These are phyloP conservation scores for Erythrobasidium hasegawianum DNA, from an alignment of 1,284 basidiomycete species.

Conservation along the genomic window DNA sequence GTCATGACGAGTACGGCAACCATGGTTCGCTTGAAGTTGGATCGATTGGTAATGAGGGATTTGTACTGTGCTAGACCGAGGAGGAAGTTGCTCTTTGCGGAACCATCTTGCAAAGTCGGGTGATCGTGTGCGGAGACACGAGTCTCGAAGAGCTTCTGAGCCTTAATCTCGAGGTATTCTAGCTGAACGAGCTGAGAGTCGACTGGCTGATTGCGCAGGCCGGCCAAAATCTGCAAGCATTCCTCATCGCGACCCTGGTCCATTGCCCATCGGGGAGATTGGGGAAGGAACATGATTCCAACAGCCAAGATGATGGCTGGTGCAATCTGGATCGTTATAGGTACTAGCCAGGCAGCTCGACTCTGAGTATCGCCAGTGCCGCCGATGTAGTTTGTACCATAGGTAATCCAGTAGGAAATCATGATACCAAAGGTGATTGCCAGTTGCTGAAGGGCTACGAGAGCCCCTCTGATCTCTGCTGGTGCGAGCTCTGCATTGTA, in stretches of 20 bases:
- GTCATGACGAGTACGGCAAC: constrained; percentile 45
- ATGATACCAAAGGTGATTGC: constrained; percentile 41
- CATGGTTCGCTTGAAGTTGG: constrained; percentile 45
- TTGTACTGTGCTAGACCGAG: constrained; percentile 44
- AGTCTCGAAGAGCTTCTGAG: constrained; percentile 34
- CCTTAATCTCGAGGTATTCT: constrained; percentile 32
- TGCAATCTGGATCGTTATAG: constrained; percentile 42
- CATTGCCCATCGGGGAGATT: constrained; percentile 26
- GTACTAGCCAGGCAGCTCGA: constrained; percentile 44
- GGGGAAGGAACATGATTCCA: constrained; percentile 27
- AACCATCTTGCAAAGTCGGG: constrained; percentile 42
- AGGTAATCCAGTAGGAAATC: constrained; percentile 43
- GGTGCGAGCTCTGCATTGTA: constrained; percentile 43
- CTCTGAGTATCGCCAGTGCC: constrained; percentile 43
- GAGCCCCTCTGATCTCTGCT: constrained; percentile 39
- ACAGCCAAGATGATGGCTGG: constrained; percentile 41
- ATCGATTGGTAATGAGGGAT: constrained; percentile 42
- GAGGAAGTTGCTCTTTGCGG: constrained; percentile 39
- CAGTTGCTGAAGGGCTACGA: constrained; percentile 43
- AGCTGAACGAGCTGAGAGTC: constrained; percentile 33
- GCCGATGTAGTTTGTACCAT: constrained; percentile 44
- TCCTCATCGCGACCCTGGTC: constrained; percentile 35
- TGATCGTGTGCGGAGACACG: constrained; percentile 41
- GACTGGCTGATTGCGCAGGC: constrained; percentile 26
- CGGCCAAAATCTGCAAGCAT: constrained; percentile 24